These are phyloP conservation scores for Ogataea angusta DNA, from an alignment of 805 yeast genomes.

Conservation along the genomic window DNA sequence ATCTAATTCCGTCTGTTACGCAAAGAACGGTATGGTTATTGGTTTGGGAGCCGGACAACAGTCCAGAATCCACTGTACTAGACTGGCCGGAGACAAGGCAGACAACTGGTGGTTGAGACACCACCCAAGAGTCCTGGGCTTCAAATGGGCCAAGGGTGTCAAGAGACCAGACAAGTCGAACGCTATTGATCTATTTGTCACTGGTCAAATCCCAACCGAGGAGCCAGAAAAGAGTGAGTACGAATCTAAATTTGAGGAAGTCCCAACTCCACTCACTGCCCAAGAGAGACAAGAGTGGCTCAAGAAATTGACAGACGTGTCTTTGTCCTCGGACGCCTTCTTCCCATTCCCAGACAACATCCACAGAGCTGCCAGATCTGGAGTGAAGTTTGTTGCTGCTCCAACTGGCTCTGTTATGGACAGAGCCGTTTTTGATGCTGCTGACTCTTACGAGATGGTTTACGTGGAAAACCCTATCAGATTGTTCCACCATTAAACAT, in stretches of 20 bases:
- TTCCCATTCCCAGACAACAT: constrained; percentile 99
- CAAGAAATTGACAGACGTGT: constrained; percentile 73
- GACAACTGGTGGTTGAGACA: constrained; percentile 99
- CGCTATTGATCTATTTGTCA: constrained; percentile 92
- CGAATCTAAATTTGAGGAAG: constrained; percentile 77
- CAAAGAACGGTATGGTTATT: constrained; percentile 98
- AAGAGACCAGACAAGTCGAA: constrained; percentile 98
- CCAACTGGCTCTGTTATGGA: constrained; percentile 98
- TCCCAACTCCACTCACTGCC: constrained; percentile 80
- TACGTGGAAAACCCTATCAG: constrained; percentile 97
- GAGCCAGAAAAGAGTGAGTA: constrained; percentile 94
- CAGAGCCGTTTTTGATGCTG: constrained; percentile 92
- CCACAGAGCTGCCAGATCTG: constrained; percentile 94
- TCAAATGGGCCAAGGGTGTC: constrained; percentile 97
- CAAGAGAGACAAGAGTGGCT: constrained; percentile 90
- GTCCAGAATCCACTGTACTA: constrained; percentile 97
- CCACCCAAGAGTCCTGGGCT: constrained; percentile 88
- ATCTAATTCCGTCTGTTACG: constrained; percentile 97
- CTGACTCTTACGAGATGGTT: constrained; percentile 84
- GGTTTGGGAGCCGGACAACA: constrained; percentile 99
- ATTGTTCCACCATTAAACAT: constrained; percentile 85
- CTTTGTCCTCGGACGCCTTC: constrained; percentile 96
- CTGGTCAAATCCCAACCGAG: constrained; percentile 83
- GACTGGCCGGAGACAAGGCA: constrained; percentile 99
- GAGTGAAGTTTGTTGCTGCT: constrained; percentile 94